Percentiles rank a stretch among this genome's conserved stretches.
Evolutionary conservation across 257 asterid genomes (phyloP).

Genomic region (Verbascum thapsus): DNA sequence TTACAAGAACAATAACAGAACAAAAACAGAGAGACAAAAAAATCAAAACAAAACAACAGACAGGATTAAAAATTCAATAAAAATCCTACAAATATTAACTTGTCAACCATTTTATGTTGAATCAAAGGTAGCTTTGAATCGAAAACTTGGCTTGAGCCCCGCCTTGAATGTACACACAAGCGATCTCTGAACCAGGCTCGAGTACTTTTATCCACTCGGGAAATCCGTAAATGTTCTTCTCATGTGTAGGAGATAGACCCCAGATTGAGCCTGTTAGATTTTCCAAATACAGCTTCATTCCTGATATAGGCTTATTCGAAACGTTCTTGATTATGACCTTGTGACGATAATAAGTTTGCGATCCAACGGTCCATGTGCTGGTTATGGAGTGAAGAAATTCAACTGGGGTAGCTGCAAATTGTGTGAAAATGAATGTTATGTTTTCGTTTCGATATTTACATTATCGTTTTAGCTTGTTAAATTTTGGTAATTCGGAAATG

Average conservation of each 20-base stretch:
- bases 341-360: slow-evolving; percentile 62
- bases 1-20: too few relatives aligned
- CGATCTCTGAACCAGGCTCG: slow-evolving; percentile 60
- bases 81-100: neutral
- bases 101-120: neutral
- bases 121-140: slow-evolving; percentile 52
- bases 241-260: slow-evolving; percentile 64
- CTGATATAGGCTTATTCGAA: slow-evolving; percentile 54
- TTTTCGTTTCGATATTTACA: too few relatives aligned
- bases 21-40: too few relatives aligned
- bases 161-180: slow-evolving; percentile 74
- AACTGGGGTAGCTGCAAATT: slow-evolving; percentile 53
- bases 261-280: slow-evolving; percentile 67
- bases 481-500: too few relatives aligned
- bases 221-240: slow-evolving; percentile 54
- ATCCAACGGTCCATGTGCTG: slow-evolving; percentile 57
- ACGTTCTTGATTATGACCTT: slow-evolving; percentile 64
- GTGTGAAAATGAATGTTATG: too few relatives aligned
- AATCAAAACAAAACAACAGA: too few relatives aligned
- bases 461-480: too few relatives aligned
- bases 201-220: slow-evolving; percentile 60
- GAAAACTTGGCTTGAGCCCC: slow-evolving; percentile 77
- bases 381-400: slow-evolving; percentile 71
- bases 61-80: too few relatives aligned
- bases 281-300: slow-evolving; percentile 51